Base-by-base conservation (phyloP, 192 early-diverging fungal species). In the Rhizoclosmatium sp. region DNA sequence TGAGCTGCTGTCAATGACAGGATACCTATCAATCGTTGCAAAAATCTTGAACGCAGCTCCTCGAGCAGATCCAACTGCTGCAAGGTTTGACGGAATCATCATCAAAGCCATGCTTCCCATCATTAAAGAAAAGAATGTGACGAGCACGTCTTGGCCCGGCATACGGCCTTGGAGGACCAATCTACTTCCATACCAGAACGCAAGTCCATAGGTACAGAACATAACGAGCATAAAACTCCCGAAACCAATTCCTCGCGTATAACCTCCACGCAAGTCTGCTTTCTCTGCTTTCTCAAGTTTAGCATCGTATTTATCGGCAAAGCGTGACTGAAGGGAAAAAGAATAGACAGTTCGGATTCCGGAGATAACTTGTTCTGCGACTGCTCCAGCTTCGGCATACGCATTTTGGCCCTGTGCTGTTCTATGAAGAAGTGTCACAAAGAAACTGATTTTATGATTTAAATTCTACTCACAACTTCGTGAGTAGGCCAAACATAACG, bases 321-420 rank as follows among this genome's bases (percentile, higher is more conserved):
- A 93, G 59, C 93, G 90, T 46, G 90, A 82, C 84, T 96, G 89
- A 5, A 89, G 90, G 71, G 90, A 90, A 81, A 99, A 97, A 7
- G 97, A 90, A 64, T 88, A 90, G n/a, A 99, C 93, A 21, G 96
- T 99, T 51, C 94, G 91, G 66, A 97, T 95, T 23, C 89, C 88
- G 40, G 92, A 85, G 59, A 99, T 82, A 14, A 71, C 70, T 79
- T 99, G 93, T 79, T 94, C 91, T 1, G 95, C 97, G 45, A 97
- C 87, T 23, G 90, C 90, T 59, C 95, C 95, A 2, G 96, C 96
- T 46, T 84, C 86, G 21, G 93, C 96, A 78, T 96, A 97, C 16
- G 92, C 84, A 16, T 85, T 67, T 1, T 91, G 78, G 23, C 80
- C 83, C 2, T 65, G 70, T 0, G 58, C 47, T 21, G 72, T 75